These are phyloP conservation scores for Tetrapisispora taiwanensis DNA, from an alignment of 805 yeast genomes.

Conservation along the genomic window DNA sequence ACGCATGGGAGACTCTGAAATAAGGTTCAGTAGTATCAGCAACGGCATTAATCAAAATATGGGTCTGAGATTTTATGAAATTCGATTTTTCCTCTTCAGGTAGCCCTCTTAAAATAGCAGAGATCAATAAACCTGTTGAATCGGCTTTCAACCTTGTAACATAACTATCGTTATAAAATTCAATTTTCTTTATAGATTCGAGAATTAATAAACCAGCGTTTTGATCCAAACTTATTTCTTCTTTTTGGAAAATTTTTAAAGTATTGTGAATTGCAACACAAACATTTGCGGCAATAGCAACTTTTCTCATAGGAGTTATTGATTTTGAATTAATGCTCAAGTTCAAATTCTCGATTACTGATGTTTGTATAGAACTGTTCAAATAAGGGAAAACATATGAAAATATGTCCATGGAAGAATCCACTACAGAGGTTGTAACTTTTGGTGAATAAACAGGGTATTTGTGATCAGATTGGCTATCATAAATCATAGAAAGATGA, in stretches of 20 bases:
- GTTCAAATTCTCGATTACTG: constrained; percentile 74
- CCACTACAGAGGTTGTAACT: constrained; percentile 50
- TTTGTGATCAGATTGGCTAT: constrained; percentile 8
- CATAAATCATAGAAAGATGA: constrained; percentile 29
- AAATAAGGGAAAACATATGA: constrained; percentile 59
- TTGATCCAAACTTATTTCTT: constrained; percentile 22
- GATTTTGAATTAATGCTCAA: constrained; percentile 39
- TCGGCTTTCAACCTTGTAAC: constrained; percentile 43
- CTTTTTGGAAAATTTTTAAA: constrained; percentile 20
- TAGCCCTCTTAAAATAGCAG: constrained; percentile 22
- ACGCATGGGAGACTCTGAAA: constrained; percentile 48
- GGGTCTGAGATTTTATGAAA: constrained; percentile 33
- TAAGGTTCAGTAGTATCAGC: constrained; percentile 56
- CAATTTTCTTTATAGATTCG: constrained; percentile 41
- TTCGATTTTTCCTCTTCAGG: constrained; percentile 5
- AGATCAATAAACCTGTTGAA: constrained; percentile 43
- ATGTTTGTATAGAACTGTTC: constrained; percentile 71
- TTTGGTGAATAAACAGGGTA: constrained; percentile 29
- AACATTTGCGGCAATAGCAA: constrained; percentile 51
- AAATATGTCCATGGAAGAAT: constrained; percentile 68
- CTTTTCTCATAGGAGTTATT: constrained; percentile 26
- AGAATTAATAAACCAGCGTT: constrained; percentile 37
- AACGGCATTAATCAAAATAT: constrained; percentile 52
- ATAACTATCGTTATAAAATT: constrained; percentile 31
- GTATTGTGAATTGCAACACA: constrained; percentile 54